Evolutionary conservation across 306 rosid genomes (phyloP).

Genomic region (Cicer judaicum): DNA sequence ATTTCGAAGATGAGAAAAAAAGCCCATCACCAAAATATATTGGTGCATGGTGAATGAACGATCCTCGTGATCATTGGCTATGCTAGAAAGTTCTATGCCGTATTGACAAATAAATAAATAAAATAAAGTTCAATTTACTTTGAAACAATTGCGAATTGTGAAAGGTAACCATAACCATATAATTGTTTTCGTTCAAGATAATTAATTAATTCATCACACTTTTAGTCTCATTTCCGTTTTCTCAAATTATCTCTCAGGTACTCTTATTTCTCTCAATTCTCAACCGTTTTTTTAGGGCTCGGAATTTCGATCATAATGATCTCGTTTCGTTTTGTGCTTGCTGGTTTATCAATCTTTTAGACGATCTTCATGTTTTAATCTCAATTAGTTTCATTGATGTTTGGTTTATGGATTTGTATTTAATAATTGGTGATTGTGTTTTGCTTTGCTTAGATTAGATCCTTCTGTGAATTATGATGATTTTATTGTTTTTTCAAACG

Average conservation of each 20-base stretch:
- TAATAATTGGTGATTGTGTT: not conserved
- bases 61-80: not conserved
- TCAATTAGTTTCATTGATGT: not conserved
- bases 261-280: slow-evolving; percentile 1
- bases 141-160: not conserved
- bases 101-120: no score
- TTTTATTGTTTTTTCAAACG: slow-evolving; percentile 4
- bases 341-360: slow-evolving; percentile 10
- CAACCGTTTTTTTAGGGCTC: not conserved
- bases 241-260: slow-evolving; percentile 34
- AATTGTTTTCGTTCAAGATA: not conserved
- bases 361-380: slow-evolving; percentile 1
- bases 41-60: no score
- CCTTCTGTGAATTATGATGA: not conserved
- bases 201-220: slow-evolving; percentile 2
- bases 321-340: not conserved
- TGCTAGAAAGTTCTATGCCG: not conserved
- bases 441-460: slow-evolving; percentile 4
- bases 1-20: no score
- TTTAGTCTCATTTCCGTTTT: not conserved
- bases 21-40: no score
- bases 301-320: slow-evolving; percentile 7
- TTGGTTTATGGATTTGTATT: slow-evolving; percentile 5
- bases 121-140: not conserved
- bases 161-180: not conserved